Conservation (phyloP, 2,329 filamentous ascomycete genomes). For the Microsporum ferrugineum region DNA sequence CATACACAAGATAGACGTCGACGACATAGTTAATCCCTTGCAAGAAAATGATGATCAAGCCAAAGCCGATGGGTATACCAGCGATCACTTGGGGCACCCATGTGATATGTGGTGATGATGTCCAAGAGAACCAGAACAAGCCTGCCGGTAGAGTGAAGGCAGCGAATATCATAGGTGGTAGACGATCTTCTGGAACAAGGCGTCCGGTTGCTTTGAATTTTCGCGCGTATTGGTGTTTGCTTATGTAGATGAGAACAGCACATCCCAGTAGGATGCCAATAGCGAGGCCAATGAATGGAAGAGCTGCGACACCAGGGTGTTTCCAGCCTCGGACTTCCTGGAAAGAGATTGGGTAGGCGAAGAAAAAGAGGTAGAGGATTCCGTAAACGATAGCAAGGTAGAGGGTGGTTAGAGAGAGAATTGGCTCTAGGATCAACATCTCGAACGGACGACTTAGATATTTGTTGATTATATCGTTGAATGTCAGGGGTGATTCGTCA, state of each 20-base stretch:
- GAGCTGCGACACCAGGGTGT: slow-evolving; percentile 29
- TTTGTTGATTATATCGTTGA: slow-evolving; percentile 31
- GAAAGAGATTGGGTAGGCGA: slow-evolving; percentile 34
- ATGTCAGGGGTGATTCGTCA: slow-evolving; percentile 33
- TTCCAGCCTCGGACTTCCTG: slow-evolving; percentile 33
- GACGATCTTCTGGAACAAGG: slow-evolving; percentile 32
- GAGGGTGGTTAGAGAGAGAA: slow-evolving; percentile 38
- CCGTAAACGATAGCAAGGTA: slow-evolving; percentile 33
- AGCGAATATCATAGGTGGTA: slow-evolving; percentile 37
- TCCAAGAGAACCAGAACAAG: slow-evolving; percentile 42
- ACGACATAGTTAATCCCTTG: slow-evolving; percentile 47
- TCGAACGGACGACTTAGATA: slow-evolving; percentile 37
- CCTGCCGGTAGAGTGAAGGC: slow-evolving; percentile 33
- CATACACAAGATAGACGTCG: slow-evolving; percentile 41
- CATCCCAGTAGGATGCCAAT: slow-evolving; percentile 34
- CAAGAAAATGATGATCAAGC: slow-evolving; percentile 35
- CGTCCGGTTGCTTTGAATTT: slow-evolving; percentile 29
- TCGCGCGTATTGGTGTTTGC: slow-evolving; percentile 31
- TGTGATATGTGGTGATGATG: slow-evolving; percentile 28
- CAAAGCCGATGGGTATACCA: slow-evolving; percentile 34
- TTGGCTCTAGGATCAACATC: slow-evolving; percentile 41
- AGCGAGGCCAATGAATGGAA: slow-evolving; percentile 38
- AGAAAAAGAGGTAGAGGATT: slow-evolving; percentile 27
- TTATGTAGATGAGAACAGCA: slow-evolving; percentile 28
- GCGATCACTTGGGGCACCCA: slow-evolving; percentile 38